Base-by-base conservation (phyloP, 108 stramenopile species). In the Skeletonema grethae region DNA sequence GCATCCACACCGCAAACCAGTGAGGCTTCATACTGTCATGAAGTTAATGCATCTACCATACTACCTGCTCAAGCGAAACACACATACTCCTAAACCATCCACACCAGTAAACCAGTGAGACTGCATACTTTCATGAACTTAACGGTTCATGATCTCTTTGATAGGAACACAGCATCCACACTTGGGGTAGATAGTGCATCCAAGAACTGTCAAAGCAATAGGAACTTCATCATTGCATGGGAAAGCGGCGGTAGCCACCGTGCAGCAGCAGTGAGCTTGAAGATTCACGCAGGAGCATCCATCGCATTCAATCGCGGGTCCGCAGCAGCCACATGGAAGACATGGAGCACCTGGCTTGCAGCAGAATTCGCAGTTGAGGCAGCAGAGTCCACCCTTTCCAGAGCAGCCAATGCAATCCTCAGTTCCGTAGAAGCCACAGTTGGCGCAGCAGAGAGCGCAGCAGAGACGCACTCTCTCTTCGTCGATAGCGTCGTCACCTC, bases 181-280 rank as follows among this genome's bases (percentile, higher is more conserved):
- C n/a, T n/a, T n/a, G 56, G 88, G 88, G 46, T 76, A 89, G 43
- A 89, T 1, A n/a, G 83, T 88, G 53, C 82, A 70, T 13, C 92
- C 92, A 20, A 67, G 22, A 55, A 93, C 46, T n/a, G 75, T 45
- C 10, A 88, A 58, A 24, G 85, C 79, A 16, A 78, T 69, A 6
- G 89, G 92, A 32, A 93, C 92, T 70, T 93, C 92, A 28, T 88
- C 83, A 63, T 88, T 85, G 77, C 88, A 90, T 11, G 92, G 92
- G 65, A 90, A 57, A 3, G 92, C 92, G 25, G 84, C 86, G 12
- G 80, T 71, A 0, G 73, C 46, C 13, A 88, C 92, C 22, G 84
- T 72, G 74, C 88, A 87, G 72, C 84, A 90, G 46, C 53, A 55
- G n/a, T 90, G 89, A 61, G 80, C 67, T 62, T 90, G 89, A 18